Evolutionary conservation across 768 basidiomycete species (phyloP), one percentile per base, ranked within the genome.

Genomic region (Cystoderma amianthinum): DNA sequence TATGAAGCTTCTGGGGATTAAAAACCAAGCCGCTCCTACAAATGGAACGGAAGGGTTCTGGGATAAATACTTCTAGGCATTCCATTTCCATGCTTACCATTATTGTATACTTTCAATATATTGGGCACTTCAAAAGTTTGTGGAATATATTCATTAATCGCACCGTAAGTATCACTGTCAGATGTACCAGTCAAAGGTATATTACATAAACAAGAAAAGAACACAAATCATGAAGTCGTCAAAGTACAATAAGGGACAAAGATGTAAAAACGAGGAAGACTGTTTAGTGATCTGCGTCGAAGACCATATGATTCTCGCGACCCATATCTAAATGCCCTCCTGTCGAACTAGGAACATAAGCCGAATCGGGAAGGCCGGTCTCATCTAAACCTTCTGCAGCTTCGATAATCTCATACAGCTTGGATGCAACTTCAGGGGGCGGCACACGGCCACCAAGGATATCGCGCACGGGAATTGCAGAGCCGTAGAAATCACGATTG

Each of bases 401-500:
- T 64, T 98, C 95, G 50, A 99, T 95, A 54, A 97, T 84, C 58
- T 98, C 95, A 62, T 98, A 98, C 48, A 97, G 59, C 48, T 74
- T 74, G 22, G 86, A 88, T 1, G 93, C 93, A 43, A 95, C 90
- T 64, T 98, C 95, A 0, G 96, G 95, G n/a, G 95, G 89, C 3
- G 95, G 96, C 1, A 98, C 94, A 15, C 84, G 82, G 25, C 95
- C 95, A 39, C 86, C 79, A 19, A 99, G 78, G 52, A 99, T 94
- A 54, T 95, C 93, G 44, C 75, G 72, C 0, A 92, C 90, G 4
- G 93, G 86, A 3, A 97, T 79, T 2, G 81, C 70, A 2, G 91
- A 92, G 2, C 95, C 95, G 51, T 98, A 97, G 66, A 98, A 99
- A 18, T 93, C 92, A 38, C 85, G 80, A 59, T 98, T 97, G 38